These are phyloP conservation scores for Apiotrichum akiyoshidainum DNA, from an alignment of 1,284 basidiomycete species.

Conservation along the genomic window DNA sequence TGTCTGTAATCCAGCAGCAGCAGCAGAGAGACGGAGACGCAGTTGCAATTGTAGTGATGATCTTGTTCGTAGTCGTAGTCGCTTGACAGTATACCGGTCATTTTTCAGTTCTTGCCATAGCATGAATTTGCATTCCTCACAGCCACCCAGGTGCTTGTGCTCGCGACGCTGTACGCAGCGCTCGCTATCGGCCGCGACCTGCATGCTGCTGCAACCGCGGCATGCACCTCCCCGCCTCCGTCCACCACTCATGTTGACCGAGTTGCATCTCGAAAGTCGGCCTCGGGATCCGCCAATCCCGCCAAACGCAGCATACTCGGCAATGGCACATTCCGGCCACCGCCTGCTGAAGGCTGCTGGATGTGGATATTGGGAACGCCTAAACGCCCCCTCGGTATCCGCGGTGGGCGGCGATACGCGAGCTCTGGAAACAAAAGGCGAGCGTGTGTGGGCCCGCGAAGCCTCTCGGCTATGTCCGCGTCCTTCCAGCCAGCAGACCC, in stretches of 20 bases:
- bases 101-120: slow-evolving; percentile 2
- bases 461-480: no score
- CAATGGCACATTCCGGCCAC: not conserved
- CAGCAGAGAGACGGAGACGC: no score
- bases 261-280: not conserved
- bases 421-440: no score
- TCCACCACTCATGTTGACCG: not conserved
- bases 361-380: no score
- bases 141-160: not conserved
- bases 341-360: not conserved
- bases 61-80: not conserved
- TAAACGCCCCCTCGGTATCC: no score
- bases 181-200: no score
- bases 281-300: not conserved
- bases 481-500: no score
- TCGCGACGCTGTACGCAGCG: not conserved
- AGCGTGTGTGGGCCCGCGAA: no score
- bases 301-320: slow-evolving; percentile 1
- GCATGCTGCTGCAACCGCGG: not conserved
- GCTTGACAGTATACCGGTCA: not conserved
- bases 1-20: no score
- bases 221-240: not conserved
- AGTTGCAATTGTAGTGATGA: not conserved
- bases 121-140: slow-evolving; percentile 6
- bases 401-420: no score